Conservation (phyloP, 768 basidiomycete genomes). For the Lactarius quietus region DNA sequence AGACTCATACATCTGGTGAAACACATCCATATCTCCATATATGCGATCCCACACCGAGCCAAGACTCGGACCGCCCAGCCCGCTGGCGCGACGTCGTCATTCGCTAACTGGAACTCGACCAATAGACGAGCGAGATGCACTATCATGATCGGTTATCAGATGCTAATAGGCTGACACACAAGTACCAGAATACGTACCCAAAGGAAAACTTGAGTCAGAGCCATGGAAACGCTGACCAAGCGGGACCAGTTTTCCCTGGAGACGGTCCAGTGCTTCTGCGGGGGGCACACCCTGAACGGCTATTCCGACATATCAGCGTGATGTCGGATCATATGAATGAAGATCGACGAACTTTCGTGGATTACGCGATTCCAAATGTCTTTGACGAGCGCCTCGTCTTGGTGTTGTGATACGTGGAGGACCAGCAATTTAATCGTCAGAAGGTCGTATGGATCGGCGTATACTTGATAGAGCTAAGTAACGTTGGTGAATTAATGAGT, state of each 20-base stretch:
- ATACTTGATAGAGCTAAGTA: constrained; percentile 77
- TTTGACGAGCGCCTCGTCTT: constrained; percentile 73
- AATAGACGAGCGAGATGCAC: constrained; percentile 75
- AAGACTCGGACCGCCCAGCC: constrained; percentile 86
- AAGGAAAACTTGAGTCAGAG: constrained; percentile 85
- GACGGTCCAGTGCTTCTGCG: constrained; percentile 53
- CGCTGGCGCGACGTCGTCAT: constrained; percentile 52
- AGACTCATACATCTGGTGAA: constrained; percentile 69
- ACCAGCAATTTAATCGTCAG: constrained; percentile 83
- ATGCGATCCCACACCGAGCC: constrained; percentile 77
- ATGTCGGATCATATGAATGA: not conserved
- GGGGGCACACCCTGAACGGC: constrained; percentile 56
- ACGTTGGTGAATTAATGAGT: constrained; percentile 4
- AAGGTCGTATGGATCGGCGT: constrained; percentile 83
- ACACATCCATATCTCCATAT: constrained; percentile 77
- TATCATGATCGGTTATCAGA: constrained; percentile 33
- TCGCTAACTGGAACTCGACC: constrained; percentile 65
- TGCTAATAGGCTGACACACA: not conserved
- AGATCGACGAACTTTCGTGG: constrained; percentile 56
- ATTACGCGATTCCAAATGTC: constrained; percentile 90
- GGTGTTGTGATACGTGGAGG: constrained; percentile 90
- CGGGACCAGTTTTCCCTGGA: constrained; percentile 61
- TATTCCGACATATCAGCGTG: constrained; percentile 29
- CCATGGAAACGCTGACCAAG: constrained; percentile 87
- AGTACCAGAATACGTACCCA: constrained; percentile 57